A percentile compares a stretch with the other conserved stretches of the same genome.
Conservation (phyloP, 148 eudicot species). For the Silene latifolia region DNA sequence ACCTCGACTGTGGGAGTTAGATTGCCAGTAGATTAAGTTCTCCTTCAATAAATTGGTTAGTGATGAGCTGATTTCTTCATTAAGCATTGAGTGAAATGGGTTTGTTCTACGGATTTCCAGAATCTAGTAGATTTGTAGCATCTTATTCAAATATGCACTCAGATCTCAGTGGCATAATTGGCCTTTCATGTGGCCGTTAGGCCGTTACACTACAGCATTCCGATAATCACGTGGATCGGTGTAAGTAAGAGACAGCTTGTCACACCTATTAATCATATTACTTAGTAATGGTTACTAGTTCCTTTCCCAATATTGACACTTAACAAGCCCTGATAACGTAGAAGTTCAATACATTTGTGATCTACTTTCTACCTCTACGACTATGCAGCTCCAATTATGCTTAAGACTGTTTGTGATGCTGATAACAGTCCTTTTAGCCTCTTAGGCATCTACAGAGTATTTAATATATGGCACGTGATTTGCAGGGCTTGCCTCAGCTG, state of each 20-base stretch:
- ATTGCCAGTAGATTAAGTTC: not conserved
- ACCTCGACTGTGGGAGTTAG: not conserved
- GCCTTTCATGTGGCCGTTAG: not conserved
- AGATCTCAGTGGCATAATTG: not conserved
- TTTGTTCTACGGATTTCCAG: not conserved
- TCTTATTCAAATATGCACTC: not conserved
- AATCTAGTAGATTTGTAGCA: not conserved
- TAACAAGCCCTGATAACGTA: not conserved
- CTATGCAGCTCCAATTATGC: not conserved
- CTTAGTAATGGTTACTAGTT: not conserved
- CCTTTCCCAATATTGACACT: not conserved
- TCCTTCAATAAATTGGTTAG: not conserved
- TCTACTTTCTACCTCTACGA: not conserved
- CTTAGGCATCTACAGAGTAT: not conserved
- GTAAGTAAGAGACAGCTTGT: not conserved
- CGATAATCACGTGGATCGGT: not conserved
- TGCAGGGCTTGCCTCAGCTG: slow-evolving; percentile 78
- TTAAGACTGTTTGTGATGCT: not conserved
- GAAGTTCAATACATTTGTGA: too few relatives aligned
- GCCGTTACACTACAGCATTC: not conserved
- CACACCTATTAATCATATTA: not conserved
- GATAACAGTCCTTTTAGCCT: not conserved
- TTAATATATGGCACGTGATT: slow-evolving; percentile 12
- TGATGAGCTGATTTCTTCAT: not conserved
- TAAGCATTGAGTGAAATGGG: not conserved